These are phyloP conservation scores for Aristolochia fimbriata DNA, from an alignment of 164 flowering plant genomes.

Conservation along the genomic window DNA sequence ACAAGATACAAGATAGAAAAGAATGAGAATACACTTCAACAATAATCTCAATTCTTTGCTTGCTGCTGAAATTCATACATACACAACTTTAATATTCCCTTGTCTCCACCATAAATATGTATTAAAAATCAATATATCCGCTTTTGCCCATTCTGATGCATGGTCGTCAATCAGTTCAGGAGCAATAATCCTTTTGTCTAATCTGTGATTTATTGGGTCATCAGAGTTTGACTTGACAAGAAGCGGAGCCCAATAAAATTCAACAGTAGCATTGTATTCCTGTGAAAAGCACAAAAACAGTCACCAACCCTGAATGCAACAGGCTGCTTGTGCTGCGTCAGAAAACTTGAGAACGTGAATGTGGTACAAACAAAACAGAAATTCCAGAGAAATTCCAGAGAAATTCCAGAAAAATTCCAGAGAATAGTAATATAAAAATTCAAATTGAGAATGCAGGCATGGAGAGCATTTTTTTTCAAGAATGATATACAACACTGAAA, in stretches of 20 bases:
- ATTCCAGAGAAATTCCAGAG: no score
- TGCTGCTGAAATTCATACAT: slow-evolving; percentile 17
- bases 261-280: slow-evolving; percentile 92
- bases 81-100: slow-evolving; percentile 84
- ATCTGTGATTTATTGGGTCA: slow-evolving; percentile 83
- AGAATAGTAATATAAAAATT: no score
- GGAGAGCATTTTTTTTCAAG: no score
- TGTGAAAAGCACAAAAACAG: slow-evolving; percentile 10
- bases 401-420: no score
- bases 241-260: slow-evolving; percentile 93
- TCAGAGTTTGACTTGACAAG: slow-evolving; percentile 88
- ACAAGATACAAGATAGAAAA: no score
- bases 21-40: neutral
- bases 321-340: no score
- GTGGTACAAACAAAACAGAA: no score
- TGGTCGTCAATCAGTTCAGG: slow-evolving; percentile 75
- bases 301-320: neutral
- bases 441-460: no score
- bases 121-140: slow-evolving; percentile 84
- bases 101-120: slow-evolving; percentile 98
- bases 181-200: slow-evolving; percentile 65
- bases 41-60: neutral
- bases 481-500: no score
- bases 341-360: no score
- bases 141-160: slow-evolving; percentile 72